Conservation (phyloP, 495 filamentous ascomycete genomes). For the Talaromyces nanjingensis region DNA sequence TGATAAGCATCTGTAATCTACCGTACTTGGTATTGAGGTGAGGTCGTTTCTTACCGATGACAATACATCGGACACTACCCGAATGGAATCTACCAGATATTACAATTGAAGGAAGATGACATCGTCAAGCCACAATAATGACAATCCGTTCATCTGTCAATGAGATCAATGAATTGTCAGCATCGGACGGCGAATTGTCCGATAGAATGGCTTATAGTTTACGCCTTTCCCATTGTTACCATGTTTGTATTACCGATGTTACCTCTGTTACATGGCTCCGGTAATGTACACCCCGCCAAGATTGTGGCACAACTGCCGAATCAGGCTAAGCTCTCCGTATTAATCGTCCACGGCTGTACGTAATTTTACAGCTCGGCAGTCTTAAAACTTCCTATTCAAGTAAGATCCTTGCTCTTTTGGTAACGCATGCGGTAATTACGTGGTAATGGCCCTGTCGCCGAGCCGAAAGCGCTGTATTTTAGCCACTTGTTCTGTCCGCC, state of each 20-base stretch:
- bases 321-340: not conserved
- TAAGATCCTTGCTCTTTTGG: not conserved
- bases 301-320: not conserved
- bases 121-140: not conserved
- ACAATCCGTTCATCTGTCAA: not conserved
- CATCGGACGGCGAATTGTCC: not conserved
- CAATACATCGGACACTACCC: not conserved
- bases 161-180: not conserved
- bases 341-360: not conserved
- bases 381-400: not conserved
- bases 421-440: not conserved
- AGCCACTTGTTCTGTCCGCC: not conserved
- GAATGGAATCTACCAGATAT: not conserved
- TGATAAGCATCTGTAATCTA: not conserved
- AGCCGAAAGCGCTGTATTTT: not conserved
- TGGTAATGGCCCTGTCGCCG: not conserved
- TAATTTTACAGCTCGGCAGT: not conserved
- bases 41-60: not conserved
- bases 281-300: not conserved
- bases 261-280: not conserved
- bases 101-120: not conserved
- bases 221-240: not conserved
- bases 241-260: not conserved
- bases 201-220: not conserved
- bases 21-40: no score